Base-by-base conservation (phyloP, 2,329 filamentous ascomycete genomes). In the Anthostomella pinea region DNA sequence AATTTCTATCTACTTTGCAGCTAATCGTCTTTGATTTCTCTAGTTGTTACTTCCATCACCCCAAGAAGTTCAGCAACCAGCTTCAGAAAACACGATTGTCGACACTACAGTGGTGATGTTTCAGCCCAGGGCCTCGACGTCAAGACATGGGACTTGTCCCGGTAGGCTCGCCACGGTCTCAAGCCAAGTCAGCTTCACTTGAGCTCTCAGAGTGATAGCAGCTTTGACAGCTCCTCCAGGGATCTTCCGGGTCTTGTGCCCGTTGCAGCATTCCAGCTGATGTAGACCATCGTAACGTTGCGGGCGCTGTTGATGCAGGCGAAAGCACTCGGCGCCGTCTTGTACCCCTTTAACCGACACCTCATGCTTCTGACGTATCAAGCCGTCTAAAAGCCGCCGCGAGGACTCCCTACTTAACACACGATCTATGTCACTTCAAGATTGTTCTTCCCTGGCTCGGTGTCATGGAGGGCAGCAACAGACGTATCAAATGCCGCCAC, bases 201-300 rank as follows among this genome's bases (percentile, higher is more conserved):
- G 21, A 8, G 36, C 30, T 9, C 31, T 26, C 4, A 52, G 16
- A 8, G 25, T 23, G 8, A 51, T 34, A 22, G 25, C 41, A n/a
- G 30, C 32, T 13, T 22, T 39, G 13, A 19, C n/a, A n/a, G n/a
- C 24, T 14, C 43, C 49, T 2, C 39, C 31, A 14, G 60, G 62
- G 4, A 67, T 36, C 13, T 54, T 57, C 62, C 63, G 64, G 26
- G 47, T 54, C 36, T 52, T 49, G 30, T 63, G 54, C 41, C 63
- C 62, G 60, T 64, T 5, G 60, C 61, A 7, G 60, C 60, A 29
- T 60, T 61, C 61, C 61, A 63, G 49, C 61, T 64, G 56, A 64
- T 63, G 39, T 56, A 55, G n/a, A 62, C 39, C 13, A 35, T 27
- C 0, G 53, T 56, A 15, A 20, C 15, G 22, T 49, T 46, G 19